These are phyloP conservation scores for Colletotrichum sp. DNA, from an alignment of 2,329 filamentous ascomycete genomes.

Conservation along the genomic window DNA sequence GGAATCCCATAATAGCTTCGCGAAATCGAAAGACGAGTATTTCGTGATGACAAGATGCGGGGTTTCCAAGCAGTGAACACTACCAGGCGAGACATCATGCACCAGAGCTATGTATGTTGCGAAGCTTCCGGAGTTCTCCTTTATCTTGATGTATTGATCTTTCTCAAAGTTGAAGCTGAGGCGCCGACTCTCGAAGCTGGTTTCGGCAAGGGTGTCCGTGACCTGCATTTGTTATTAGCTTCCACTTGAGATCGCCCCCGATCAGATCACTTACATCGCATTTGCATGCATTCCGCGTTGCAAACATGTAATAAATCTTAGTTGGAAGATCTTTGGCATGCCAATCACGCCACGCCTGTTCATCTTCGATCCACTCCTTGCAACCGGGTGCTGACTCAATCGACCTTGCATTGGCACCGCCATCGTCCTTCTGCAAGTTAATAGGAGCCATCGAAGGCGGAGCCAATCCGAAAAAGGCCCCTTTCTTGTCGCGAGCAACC, in stretches of 20 bases:
- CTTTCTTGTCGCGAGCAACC: neutral
- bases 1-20: rapidly evolving
- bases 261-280: neutral
- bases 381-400: rapidly evolving
- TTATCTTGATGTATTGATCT: neutral
- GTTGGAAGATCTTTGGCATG: neutral
- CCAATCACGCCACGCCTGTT: neutral
- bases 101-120: neutral
- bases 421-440: neutral
- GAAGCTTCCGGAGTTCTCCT: rapidly evolving
- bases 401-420: no score
- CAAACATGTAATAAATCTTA: neutral
- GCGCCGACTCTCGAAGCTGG: neutral
- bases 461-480: neutral
- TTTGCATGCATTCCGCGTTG: neutral
- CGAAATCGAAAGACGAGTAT: neutral
- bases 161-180: neutral
- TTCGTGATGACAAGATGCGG: neutral
- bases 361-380: neutral
- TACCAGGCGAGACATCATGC: neutral
- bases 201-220: neutral
- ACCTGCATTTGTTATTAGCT: neutral
- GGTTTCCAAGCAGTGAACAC: neutral
- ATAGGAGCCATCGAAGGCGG: no score
- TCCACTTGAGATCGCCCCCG: rapidly evolving